A percentile compares a stretch with the other conserved stretches of the same genome.
Conservation (phyloP, 345 rosid species). For the Excoecaria agallocha region DNA sequence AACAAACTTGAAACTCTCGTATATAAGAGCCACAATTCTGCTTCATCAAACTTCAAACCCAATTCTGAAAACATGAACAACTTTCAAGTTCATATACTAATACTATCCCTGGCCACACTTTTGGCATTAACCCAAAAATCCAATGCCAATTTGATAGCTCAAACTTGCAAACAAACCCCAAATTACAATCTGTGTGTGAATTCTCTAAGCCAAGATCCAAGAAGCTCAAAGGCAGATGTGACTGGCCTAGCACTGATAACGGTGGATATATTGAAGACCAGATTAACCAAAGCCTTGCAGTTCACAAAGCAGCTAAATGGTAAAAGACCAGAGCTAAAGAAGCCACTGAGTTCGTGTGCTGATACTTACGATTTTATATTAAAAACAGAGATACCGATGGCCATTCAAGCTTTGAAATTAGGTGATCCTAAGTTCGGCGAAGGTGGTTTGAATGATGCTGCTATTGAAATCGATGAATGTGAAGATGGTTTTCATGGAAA, state of each 20-base stretch:
- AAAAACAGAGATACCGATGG: background rate
- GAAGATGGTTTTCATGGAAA: background rate
- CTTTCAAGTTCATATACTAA: no score
- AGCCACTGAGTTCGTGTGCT: background rate
- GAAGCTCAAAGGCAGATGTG: slow-evolving; percentile 17
- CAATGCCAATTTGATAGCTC: background rate
- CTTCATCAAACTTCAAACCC: no score
- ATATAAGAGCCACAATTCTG: no score
- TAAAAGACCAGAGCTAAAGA: background rate
- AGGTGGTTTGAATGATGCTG: slow-evolving; percentile 7
- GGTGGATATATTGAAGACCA: background rate
- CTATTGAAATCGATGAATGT: background rate
- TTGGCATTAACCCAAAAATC: background rate
- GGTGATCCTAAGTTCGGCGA: slow-evolving; percentile 21
- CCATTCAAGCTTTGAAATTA: slow-evolving; percentile 14
- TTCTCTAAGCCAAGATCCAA: slow-evolving; percentile 22
- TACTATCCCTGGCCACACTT: no score
- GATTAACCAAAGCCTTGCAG: background rate
- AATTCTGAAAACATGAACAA: no score
- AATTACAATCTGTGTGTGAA: slow-evolving; percentile 16
- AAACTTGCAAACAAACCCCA: slow-evolving; percentile 23
- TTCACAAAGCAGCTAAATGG: background rate
- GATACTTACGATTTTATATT: background rate
- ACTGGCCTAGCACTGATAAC: slow-evolving; percentile 4
- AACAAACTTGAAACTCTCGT: no score